These are phyloP conservation scores for Kuraishia hungarica DNA, from an alignment of 805 yeast genomes.

Conservation along the genomic window DNA sequence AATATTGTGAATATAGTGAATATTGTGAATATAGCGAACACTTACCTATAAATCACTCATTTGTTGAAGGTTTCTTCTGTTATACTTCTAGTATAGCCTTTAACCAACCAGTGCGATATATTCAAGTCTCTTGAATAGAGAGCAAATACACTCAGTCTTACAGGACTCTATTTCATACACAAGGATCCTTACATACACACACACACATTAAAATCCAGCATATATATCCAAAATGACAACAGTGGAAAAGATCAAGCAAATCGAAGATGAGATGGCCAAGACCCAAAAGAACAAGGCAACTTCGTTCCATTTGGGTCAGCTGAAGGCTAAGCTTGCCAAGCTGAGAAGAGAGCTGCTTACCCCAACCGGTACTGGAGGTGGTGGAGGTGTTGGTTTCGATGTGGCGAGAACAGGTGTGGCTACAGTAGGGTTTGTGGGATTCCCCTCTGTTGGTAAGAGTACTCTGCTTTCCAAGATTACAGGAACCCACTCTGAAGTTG, in stretches of 20 bases:
- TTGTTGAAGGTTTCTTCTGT: too few species aligned
- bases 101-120: too few species aligned
- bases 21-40: too few species aligned
- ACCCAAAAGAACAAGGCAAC: constrained; percentile 99
- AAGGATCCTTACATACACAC: background rate
- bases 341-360: constrained; percentile 85
- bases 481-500: constrained; percentile 96
- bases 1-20: too few species aligned
- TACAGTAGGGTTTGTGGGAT: constrained; percentile 95
- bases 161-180: background rate
- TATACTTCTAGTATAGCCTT: too few species aligned
- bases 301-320: constrained; percentile 92
- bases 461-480: constrained; percentile 83
- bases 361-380: constrained; percentile 75
- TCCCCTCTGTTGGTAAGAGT: constrained; percentile 91
- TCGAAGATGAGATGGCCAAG: constrained; percentile 92
- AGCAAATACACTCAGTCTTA: too few species aligned
- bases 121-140: too few species aligned
- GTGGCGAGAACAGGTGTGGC: constrained; percentile 99
- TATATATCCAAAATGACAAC: constrained; percentile 39
- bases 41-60: too few species aligned
- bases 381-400: constrained; percentile 91
- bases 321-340: constrained; percentile 94
- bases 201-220: background rate
- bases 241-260: constrained; percentile 70